phyloP scores from a whole-genome alignment of 2,329 filamentous ascomycete species.

The Zasmidium cellare region DNA sequence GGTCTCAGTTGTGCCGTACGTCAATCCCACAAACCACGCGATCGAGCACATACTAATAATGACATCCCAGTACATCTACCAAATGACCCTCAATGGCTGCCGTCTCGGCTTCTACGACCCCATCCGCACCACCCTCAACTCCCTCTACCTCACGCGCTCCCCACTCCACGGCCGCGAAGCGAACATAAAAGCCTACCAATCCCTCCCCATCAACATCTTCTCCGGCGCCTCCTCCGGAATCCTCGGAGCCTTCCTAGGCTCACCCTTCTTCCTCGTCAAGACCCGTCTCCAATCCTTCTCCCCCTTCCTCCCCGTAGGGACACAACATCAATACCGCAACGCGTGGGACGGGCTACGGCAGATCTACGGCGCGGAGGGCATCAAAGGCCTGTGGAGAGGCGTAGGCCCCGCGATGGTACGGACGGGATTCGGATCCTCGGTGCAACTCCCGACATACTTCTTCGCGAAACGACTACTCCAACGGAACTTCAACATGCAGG shows the following conservation, averaged over 20 bases:
- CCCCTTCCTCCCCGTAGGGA: conserved; percentile 88
- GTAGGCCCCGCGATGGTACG: conserved; percentile 92
- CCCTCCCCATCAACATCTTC: conserved; percentile 88
- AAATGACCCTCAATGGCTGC: conserved; percentile 94
- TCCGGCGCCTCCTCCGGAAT: conserved; percentile 86
- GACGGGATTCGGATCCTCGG: conserved; percentile 92
- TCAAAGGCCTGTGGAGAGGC: conserved; percentile 82
- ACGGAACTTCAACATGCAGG: conserved; percentile 81
- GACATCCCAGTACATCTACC: conserved; percentile 78
- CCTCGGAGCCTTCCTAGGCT: conserved; percentile 87
- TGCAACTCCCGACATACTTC: conserved; percentile 97
- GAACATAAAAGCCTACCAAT: conserved; percentile 59
- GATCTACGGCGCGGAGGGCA: conserved; percentile 76
- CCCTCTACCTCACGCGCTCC: conserved; percentile 58
- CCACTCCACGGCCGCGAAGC: conserved; percentile 59
- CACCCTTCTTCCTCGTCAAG: conserved; percentile 97
- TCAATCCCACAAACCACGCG: background rate
- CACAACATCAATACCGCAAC: conserved; percentile 91
- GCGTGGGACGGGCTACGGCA: conserved; percentile 78
- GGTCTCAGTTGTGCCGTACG: conserved; percentile 79
- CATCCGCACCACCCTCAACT: conserved; percentile 64
- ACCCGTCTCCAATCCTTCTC: conserved; percentile 93
- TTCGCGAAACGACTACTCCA: conserved; percentile 87
- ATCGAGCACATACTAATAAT: background rate
- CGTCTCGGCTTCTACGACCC: conserved; percentile 97